phyloP scores from a whole-genome alignment of 1,139 yeast species.

The Blastobotrys persicus region DNA sequence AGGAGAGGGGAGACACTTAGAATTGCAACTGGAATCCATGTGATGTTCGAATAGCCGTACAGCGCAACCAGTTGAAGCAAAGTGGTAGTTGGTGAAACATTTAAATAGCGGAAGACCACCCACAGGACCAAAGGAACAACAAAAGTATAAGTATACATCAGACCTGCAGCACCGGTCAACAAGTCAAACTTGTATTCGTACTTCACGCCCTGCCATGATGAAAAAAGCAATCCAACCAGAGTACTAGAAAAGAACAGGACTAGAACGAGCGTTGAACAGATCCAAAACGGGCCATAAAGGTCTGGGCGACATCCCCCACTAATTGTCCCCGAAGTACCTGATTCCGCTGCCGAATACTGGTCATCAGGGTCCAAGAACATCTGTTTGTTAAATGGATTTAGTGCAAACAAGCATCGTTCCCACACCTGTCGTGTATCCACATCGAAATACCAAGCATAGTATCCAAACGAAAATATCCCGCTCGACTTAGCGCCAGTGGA shows the following conservation, averaged over 20 bases:
- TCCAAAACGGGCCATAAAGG: slow-evolving; percentile 82
- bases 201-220: slow-evolving; percentile 42
- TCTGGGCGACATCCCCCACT: slow-evolving; percentile 48
- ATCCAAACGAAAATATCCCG: slow-evolving; percentile 53
- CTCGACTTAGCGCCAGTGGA: slow-evolving; percentile 8
- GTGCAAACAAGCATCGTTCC: slow-evolving; percentile 37
- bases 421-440: slow-evolving; percentile 59
- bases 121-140: slow-evolving; percentile 57
- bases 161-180: slow-evolving; percentile 60
- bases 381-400: slow-evolving; percentile 34
- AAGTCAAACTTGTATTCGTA: slow-evolving; percentile 61
- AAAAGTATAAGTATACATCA: slow-evolving; percentile 72
- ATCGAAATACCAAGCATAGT: slow-evolving; percentile 60
- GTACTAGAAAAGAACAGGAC: slow-evolving; percentile 73
- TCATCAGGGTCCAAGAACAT: slow-evolving; percentile 35
- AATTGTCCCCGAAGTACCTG: slow-evolving; percentile 40
- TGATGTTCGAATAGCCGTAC: slow-evolving; percentile 74
- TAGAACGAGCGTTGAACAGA: slow-evolving; percentile 73
- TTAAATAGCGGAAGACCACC: slow-evolving; percentile 45
- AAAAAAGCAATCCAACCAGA: slow-evolving; percentile 50
- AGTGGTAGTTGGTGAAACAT: slow-evolving; percentile 37
- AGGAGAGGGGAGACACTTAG: slow-evolving; percentile 46
- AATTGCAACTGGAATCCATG: slow-evolving; percentile 77
- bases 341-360: slow-evolving; percentile 22
- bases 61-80: slow-evolving; percentile 52